These are phyloP conservation scores for Paxillus involutus DNA, from an alignment of 768 basidiomycete genomes.

Conservation along the genomic window DNA sequence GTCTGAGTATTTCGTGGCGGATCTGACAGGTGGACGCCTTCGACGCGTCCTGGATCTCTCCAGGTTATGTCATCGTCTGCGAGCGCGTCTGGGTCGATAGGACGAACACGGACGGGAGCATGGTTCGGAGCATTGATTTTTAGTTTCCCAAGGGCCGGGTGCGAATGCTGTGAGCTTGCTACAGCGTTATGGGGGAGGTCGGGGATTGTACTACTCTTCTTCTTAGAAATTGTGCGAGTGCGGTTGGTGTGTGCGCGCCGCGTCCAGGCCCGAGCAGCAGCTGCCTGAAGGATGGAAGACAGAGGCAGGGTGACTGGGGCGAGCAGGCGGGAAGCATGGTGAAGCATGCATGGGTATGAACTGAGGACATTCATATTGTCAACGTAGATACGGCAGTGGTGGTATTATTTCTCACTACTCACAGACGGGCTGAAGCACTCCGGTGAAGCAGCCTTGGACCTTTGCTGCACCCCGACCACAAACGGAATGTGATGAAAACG, in stretches of 20 bases:
- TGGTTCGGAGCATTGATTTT: not conserved
- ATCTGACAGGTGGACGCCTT: slow-evolving; percentile 4
- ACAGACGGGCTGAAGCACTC: not conserved
- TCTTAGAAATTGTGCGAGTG: not conserved
- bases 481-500: not conserved
- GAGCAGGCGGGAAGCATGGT: slow-evolving; percentile 36
- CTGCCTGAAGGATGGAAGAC: slow-evolving; percentile 43
- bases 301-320: slow-evolving; percentile 25
- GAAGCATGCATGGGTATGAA: slow-evolving; percentile 38
- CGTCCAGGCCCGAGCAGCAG: slow-evolving; percentile 51
- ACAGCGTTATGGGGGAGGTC: not conserved
- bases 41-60: slow-evolving; percentile 24
- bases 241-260: slow-evolving; percentile 23
- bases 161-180: not conserved
- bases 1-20: slow-evolving; percentile 1
- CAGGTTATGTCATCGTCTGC: slow-evolving; percentile 24
- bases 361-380: slow-evolving; percentile 1
- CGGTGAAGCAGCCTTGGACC: not conserved
- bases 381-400: not conserved
- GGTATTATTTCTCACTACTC: slow-evolving; percentile 1
- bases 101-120: not conserved
- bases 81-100: slow-evolving; percentile 24
- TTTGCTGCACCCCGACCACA: not conserved
- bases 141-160: not conserved
- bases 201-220: not conserved